Evolutionary conservation across 2,329 filamentous ascomycete genomes (phyloP).

Genomic region (Canariomyces notabilis): DNA sequence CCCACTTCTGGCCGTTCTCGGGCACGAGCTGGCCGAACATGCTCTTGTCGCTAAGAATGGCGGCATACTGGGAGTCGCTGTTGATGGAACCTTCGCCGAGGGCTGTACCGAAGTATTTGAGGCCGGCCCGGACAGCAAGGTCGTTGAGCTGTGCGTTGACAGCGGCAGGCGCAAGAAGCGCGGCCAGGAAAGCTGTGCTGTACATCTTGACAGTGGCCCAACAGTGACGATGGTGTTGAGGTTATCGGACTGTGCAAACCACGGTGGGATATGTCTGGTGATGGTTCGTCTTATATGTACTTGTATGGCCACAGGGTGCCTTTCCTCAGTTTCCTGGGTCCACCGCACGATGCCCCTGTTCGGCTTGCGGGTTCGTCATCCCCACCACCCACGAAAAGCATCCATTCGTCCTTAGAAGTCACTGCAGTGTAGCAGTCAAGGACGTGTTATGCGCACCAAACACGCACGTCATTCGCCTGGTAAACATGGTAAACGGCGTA

Average conservation of each 20-base stretch:
- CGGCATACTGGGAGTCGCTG: constrained; percentile 48
- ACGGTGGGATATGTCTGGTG: neutral
- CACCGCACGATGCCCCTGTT: no score
- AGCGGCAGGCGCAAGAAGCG: constrained; percentile 22
- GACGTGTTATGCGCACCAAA: no score
- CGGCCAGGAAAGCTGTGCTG: constrained; percentile 18
- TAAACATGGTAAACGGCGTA: neutral
- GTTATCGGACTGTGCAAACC: neutral
- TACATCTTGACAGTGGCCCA: constrained; percentile 17
- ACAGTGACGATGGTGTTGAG: neutral
- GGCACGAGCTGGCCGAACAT: constrained; percentile 64
- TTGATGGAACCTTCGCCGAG: constrained; percentile 53
- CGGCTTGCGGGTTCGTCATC: no score
- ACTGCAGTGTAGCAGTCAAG: no score
- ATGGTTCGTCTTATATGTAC: no score
- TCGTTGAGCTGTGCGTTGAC: constrained; percentile 40
- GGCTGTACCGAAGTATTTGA: constrained; percentile 60
- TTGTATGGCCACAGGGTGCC: no score
- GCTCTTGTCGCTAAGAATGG: constrained; percentile 47
- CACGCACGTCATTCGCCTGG: no score
- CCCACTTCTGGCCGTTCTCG: constrained; percentile 61
- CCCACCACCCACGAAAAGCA: no score
- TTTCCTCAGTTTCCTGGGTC: no score
- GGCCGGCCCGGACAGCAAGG: constrained; percentile 51
- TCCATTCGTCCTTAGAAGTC: no score